A percentile compares a stretch with the other conserved stretches of the same genome.
phyloP scores from a whole-genome alignment of 176 grass and related monocot species.

The Hordeum marinum region DNA sequence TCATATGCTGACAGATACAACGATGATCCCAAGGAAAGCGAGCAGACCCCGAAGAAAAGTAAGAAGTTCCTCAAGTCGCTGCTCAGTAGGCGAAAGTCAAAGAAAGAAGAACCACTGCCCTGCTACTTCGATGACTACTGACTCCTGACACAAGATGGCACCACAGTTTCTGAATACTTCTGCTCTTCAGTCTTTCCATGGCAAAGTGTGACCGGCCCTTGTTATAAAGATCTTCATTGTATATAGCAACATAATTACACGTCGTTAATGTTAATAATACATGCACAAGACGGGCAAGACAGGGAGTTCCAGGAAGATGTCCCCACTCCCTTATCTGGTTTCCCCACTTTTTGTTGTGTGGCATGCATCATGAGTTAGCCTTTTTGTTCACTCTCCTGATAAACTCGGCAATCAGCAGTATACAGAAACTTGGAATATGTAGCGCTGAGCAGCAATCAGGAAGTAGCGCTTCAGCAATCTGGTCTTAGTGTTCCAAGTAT shows the following conservation, averaged over 20 bases:
- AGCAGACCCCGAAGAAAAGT: conserved; percentile 68
- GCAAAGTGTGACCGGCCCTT: background rate
- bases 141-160: background rate
- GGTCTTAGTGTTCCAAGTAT: background rate
- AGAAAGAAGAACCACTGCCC: conserved; percentile 62
- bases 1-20: conserved; percentile 62
- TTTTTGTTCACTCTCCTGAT: background rate
- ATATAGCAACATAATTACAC: conserved; percentile 16
- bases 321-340: background rate
- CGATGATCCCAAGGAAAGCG: conserved; percentile 36
- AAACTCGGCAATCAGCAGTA: background rate
- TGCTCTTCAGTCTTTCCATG: background rate
- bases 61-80: conserved; percentile 80
- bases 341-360: background rate
- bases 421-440: background rate
- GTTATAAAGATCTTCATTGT: conserved; percentile 15
- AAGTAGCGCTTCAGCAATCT: background rate
- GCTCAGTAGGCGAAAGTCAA: conserved; percentile 88
- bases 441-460: background rate
- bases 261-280: background rate
- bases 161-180: background rate
- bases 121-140: background rate
- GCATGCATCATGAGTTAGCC: background rate
- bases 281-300: background rate
- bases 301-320: background rate